A percentile compares a stretch with the other conserved stretches of the same genome.
Evolutionary conservation across 2,329 filamentous ascomycete genomes (phyloP).

Genomic region (Neurospora crassa): DNA sequence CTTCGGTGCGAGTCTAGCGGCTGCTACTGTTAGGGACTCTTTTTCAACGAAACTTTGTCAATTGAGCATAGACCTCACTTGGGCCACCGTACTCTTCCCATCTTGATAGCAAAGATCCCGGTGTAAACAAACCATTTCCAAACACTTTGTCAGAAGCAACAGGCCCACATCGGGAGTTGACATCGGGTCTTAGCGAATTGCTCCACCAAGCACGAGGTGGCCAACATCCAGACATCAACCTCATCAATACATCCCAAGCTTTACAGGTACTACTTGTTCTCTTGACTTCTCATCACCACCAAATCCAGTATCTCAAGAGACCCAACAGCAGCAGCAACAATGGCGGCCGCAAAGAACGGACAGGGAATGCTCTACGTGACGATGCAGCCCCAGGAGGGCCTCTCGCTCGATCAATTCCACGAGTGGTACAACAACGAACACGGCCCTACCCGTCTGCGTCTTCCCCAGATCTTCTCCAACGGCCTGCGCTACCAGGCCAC

Average conservation of each 20-base stretch:
- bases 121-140: not conserved
- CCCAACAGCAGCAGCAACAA: not conserved
- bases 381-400: conserved; percentile 65
- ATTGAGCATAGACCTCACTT: too few relatives aligned
- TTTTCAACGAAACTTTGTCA: too few relatives aligned
- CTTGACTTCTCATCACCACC: not conserved
- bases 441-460: conserved; percentile 67
- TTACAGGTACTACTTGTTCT: not conserved
- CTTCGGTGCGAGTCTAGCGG: too few relatives aligned
- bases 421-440: conserved; percentile 96
- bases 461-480: conserved; percentile 64
- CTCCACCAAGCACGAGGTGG: not conserved
- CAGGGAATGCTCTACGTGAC: conserved; percentile 75
- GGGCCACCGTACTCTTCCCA: not conserved
- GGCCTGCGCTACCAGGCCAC: conserved; percentile 69
- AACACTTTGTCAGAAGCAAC: not conserved
- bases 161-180: not conserved
- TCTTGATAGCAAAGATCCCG: not conserved
- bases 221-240: not conserved
- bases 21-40: too few relatives aligned
- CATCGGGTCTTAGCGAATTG: not conserved
- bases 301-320: not conserved
- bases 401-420: conserved; percentile 64
- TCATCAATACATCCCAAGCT: not conserved
- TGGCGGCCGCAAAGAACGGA: conserved; percentile 5